A percentile compares a stretch with the other conserved stretches of the same genome.
phyloP scores from a whole-genome alignment of 2,329 filamentous ascomycete species.

The Tolypocladium tundrense region DNA sequence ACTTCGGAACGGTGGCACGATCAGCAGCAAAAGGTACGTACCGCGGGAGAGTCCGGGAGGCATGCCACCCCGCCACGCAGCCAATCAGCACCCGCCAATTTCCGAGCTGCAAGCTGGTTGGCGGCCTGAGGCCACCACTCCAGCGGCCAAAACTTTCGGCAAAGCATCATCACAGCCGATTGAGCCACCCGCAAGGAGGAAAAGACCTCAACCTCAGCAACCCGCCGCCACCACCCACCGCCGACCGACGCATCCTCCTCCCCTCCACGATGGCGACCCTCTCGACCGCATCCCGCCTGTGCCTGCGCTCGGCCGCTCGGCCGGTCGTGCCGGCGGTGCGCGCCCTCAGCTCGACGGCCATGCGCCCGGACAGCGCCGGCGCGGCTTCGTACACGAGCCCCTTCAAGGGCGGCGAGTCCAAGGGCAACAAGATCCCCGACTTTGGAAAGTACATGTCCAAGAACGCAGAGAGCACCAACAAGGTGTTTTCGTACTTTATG shows the following conservation, averaged over 20 bases:
- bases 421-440: slow-evolving; percentile 67
- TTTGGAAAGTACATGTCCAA: slow-evolving; percentile 81
- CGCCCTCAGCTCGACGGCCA: slow-evolving; percentile 45
- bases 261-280: slow-evolving; percentile 52
- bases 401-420: slow-evolving; percentile 49
- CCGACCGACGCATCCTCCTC: slow-evolving; percentile 11
- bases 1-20: background rate
- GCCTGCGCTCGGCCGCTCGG: slow-evolving; percentile 49
- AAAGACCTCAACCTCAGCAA: slow-evolving; percentile 36
- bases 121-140: slow-evolving; percentile 32
- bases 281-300: slow-evolving; percentile 55
- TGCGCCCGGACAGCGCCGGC: slow-evolving; percentile 36
- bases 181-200: slow-evolving; percentile 17
- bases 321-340: slow-evolving; percentile 32
- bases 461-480: slow-evolving; percentile 58
- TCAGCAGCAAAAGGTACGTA: slow-evolving; percentile 5
- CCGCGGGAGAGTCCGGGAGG: slow-evolving; percentile 20
- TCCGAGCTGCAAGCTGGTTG: slow-evolving; percentile 26
- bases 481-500: slow-evolving; percentile 97
- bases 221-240: slow-evolving; percentile 14
- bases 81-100: slow-evolving; percentile 40
- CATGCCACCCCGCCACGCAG: slow-evolving; percentile 7
- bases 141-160: slow-evolving; percentile 30
- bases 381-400: slow-evolving; percentile 48
- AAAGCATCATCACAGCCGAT: slow-evolving; percentile 27